Evolutionary conservation across 2,329 filamentous ascomycete genomes (phyloP).

Genomic region (Verticillium zaregamsianum): DNA sequence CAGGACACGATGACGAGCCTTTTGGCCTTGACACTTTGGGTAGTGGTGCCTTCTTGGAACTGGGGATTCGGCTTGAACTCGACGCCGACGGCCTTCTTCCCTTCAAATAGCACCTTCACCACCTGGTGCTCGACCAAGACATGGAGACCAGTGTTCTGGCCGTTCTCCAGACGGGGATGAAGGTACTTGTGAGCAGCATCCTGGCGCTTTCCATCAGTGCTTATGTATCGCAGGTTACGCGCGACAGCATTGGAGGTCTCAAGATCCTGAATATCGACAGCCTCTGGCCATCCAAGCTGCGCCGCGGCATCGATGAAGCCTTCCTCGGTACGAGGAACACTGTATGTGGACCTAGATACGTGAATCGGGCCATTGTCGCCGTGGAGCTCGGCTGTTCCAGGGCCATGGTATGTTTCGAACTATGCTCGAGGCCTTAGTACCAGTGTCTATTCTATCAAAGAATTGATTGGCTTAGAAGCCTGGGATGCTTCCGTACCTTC

Average conservation of each 20-base stretch:
- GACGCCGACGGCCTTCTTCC: slow-evolving; percentile 48
- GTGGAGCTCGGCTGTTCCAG: slow-evolving; percentile 39
- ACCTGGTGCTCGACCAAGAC: slow-evolving; percentile 45
- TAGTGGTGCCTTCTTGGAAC: slow-evolving; percentile 27
- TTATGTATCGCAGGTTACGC: slow-evolving; percentile 45
- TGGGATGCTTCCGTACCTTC: slow-evolving; percentile 15
- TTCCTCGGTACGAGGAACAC: slow-evolving; percentile 33
- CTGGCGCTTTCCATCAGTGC: slow-evolving; percentile 48
- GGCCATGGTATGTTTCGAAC: slow-evolving; percentile 53
- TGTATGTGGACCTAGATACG: slow-evolving; percentile 42
- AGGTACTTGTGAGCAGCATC: slow-evolving; percentile 53
- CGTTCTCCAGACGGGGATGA: slow-evolving; percentile 43
- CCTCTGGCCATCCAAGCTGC: slow-evolving; percentile 44
- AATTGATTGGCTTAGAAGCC: no score
- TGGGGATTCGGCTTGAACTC: slow-evolving; percentile 47
- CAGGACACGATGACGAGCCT: slow-evolving; percentile 47
- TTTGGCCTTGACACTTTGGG: slow-evolving; percentile 37
- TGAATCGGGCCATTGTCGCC: slow-evolving; percentile 52
- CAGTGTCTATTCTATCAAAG: no score
- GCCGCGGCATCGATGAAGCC: slow-evolving; percentile 45
- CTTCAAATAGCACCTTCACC: slow-evolving; percentile 49
- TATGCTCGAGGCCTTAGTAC: slow-evolving; percentile 8
- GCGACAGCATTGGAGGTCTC: slow-evolving; percentile 28
- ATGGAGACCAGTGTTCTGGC: slow-evolving; percentile 48
- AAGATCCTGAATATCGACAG: slow-evolving; percentile 50